Conservation (phyloP, 345 rosid genomes). For the Populus davidiana region DNA sequence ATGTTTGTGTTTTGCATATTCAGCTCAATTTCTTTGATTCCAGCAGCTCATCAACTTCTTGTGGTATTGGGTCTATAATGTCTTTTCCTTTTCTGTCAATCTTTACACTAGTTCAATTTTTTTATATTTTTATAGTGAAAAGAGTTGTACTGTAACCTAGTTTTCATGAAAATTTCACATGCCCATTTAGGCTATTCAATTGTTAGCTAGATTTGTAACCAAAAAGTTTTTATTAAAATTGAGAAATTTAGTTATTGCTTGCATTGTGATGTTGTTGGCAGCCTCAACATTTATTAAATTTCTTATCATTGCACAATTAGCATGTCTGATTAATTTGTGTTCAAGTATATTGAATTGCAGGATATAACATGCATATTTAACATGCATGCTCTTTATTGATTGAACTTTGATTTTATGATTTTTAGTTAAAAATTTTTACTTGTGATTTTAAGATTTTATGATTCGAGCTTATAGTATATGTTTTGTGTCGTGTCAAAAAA, state of each 20-base stretch:
- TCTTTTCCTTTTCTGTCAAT: neutral
- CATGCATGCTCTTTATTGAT: too few relatives aligned
- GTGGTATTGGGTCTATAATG: neutral
- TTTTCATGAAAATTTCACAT: neutral
- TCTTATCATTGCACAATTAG: too few relatives aligned
- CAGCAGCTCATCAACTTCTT: slow-evolving; percentile 50
- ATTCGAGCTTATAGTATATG: too few relatives aligned
- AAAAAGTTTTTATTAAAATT: neutral
- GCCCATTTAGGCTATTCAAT: neutral
- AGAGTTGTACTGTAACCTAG: neutral
- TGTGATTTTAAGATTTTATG: too few relatives aligned
- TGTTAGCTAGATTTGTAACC: neutral
- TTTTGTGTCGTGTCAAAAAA: too few relatives aligned
- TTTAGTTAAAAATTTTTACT: too few relatives aligned
- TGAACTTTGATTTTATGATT: too few relatives aligned
- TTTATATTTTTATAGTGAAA: neutral
- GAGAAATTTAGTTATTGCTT: neutral
- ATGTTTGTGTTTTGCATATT: slow-evolving; percentile 44
- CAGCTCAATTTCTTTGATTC: slow-evolving; percentile 74
- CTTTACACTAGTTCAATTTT: too few relatives aligned
- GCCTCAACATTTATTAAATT: too few relatives aligned
- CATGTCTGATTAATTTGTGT: too few relatives aligned
- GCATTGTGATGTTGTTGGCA: neutral
- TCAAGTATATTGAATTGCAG: too few relatives aligned
- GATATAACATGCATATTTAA: too few relatives aligned